A percentile compares a stretch with the other conserved stretches of the same genome.
These are phyloP conservation scores for Fraxinus angustifolia DNA, from an alignment of 305 asterid genomes.

Conservation along the genomic window DNA sequence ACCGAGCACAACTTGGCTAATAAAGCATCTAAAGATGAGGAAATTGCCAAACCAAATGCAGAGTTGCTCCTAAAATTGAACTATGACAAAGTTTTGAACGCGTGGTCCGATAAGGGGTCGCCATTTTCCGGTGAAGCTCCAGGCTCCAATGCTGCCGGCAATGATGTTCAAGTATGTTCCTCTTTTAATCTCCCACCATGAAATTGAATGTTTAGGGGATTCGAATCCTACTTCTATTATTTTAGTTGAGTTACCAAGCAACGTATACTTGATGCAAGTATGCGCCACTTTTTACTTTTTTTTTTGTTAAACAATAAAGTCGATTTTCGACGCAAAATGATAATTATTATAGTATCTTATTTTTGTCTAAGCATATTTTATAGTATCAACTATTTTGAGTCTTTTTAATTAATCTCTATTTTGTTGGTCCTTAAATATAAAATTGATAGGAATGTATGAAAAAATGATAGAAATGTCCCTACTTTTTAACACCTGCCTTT, in stretches of 20 bases:
- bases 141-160: conserved; percentile 44
- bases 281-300: background rate
- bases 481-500: background rate
- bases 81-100: conserved; percentile 50
- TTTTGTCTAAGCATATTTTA: conserved; percentile 13
- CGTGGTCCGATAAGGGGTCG: conserved; percentile 63
- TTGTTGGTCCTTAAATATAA: background rate
- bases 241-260: background rate
- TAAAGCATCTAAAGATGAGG: conserved; percentile 24
- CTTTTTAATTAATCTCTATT: background rate
- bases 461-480: background rate
- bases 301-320: background rate
- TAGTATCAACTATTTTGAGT: background rate
- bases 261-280: no score
- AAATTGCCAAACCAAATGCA: conserved; percentile 20
- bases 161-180: conserved; percentile 63
- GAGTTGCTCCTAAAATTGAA: conserved; percentile 57
- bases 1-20: background rate
- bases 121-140: conserved; percentile 67
- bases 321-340: background rate
- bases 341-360: background rate
- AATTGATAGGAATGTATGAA: background rate
- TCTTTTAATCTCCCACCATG: background rate
- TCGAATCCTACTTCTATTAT: background rate
- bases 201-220: background rate